Percentiles rank a stretch among this genome's conserved stretches.
phyloP scores from a whole-genome alignment of 805 yeast species.

The Kuraishia piskuri region DNA sequence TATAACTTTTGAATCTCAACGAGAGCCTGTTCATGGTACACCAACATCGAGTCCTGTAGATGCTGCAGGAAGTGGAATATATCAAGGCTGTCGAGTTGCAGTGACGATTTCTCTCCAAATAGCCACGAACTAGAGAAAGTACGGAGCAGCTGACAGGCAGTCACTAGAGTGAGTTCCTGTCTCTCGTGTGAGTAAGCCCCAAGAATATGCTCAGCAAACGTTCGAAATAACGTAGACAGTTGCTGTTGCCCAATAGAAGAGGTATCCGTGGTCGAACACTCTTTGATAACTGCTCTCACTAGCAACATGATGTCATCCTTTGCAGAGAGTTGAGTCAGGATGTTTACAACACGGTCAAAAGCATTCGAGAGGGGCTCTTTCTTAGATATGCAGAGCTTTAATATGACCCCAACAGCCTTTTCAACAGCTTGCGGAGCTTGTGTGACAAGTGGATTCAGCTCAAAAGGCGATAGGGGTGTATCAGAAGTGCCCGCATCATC shows the following conservation, averaged over 20 bases:
- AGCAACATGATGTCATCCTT: neutral
- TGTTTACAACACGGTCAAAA: neutral
- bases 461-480: neutral
- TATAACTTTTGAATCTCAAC: conserved; percentile 24
- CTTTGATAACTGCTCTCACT: neutral
- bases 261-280: neutral
- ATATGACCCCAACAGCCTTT: neutral
- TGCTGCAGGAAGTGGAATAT: conserved; percentile 35
- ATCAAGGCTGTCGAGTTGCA: conserved; percentile 36
- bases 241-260: neutral
- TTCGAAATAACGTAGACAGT: conserved; percentile 7
- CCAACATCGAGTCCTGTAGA: conserved; percentile 29
- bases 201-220: conserved; percentile 25
- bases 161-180: conserved; percentile 27
- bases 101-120: conserved; percentile 9
- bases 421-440: neutral
- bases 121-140: conserved; percentile 22
- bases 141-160: conserved; percentile 23
- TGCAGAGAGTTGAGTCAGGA: neutral
- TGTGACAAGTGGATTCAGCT: neutral
- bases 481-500: neutral
- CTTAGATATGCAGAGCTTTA: neutral
- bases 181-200: conserved; percentile 25
- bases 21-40: conserved; percentile 28
- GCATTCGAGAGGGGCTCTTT: neutral